These are phyloP conservation scores for Lithohypha guttulata DNA, from an alignment of 2,329 filamentous ascomycete genomes.

Conservation along the genomic window DNA sequence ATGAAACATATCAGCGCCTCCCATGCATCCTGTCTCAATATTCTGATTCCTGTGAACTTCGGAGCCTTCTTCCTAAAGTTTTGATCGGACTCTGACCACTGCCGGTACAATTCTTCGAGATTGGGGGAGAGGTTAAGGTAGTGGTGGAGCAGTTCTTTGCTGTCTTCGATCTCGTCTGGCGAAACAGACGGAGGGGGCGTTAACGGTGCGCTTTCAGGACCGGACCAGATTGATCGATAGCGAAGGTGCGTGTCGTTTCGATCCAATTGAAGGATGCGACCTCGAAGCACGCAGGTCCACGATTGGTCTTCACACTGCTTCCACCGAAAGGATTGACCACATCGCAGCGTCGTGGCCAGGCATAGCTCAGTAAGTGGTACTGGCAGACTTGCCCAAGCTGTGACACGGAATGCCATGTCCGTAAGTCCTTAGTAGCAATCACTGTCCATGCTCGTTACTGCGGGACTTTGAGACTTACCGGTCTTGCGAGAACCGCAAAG, in stretches of 20 bases:
- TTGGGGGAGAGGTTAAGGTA: conserved; percentile 84
- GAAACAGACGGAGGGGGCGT: conserved; percentile 31
- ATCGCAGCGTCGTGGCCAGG: conserved; percentile 86
- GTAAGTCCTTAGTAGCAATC: no score
- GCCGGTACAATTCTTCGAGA: conserved; percentile 62
- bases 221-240: conserved; percentile 60
- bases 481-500: no score
- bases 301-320: conserved; percentile 66
- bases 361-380: conserved; percentile 75
- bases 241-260: conserved; percentile 71
- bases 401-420: conserved; percentile 33
- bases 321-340: conserved; percentile 93
- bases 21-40: conserved; percentile 91
- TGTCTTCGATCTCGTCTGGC: conserved; percentile 36
- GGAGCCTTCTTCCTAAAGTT: conserved; percentile 85
- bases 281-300: conserved; percentile 83
- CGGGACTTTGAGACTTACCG: no score
- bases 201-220: conserved; percentile 23
- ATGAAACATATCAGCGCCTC: conserved; percentile 90
- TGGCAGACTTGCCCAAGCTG: conserved; percentile 80
- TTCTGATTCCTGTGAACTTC: conserved; percentile 80
- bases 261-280: conserved; percentile 71
- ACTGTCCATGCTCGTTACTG: no score
- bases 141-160: conserved; percentile 60
- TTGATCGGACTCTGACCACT: conserved; percentile 75